Evolutionary conservation across 345 rosid species (phyloP), one percentile per base, ranked within the genome.

Genomic region (Rubroshorea leprosula): DNA sequence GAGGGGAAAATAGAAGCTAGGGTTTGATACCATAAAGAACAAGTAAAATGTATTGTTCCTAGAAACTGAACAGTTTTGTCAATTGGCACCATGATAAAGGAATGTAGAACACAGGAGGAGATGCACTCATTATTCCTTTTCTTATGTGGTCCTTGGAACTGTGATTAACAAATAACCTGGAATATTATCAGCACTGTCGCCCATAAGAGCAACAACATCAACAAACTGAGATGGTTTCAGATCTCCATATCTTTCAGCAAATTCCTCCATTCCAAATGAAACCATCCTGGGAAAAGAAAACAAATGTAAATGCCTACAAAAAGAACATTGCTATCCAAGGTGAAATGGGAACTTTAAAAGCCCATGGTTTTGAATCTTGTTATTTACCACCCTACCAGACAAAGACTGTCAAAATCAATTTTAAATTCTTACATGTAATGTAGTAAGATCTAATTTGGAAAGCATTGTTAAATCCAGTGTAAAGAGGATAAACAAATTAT

Each of bases 231-330:
- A 72, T 60, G 96, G 99, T 63, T 77, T 65, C 76, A 89, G 57
- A 54, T 56, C 75, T 62, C 96, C 89, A 51, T 76, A 92, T 70
- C 74, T 83, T 75, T 83, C 53, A 60, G 99, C 87, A 61, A 92
- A 92, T 57, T 92, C 91, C 71, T 92, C 99, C 73, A 85, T 59
- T 57, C 99, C 99, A 62, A 83, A 92, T 53, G 99, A 92, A 59
- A 77, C 82, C 96, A 92, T 86, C 72, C 99, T 92, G 82, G 41
- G 9, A 35, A 35, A 13, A 35, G 41, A 35, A 13, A 35, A 35
- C n/a, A 35, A 35, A 35, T 35, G 41, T 8, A 4, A 35, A 35
- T 35, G 12, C 41, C 12, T 13, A 35, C 41, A 35, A 35, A 2
- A 35, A 35, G 11, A 35, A 6, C 41, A 35, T 35, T 35, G 5